phyloP scores from a whole-genome alignment of 1,284 basidiomycete genomes.

The Pascua sp. region DNA sequence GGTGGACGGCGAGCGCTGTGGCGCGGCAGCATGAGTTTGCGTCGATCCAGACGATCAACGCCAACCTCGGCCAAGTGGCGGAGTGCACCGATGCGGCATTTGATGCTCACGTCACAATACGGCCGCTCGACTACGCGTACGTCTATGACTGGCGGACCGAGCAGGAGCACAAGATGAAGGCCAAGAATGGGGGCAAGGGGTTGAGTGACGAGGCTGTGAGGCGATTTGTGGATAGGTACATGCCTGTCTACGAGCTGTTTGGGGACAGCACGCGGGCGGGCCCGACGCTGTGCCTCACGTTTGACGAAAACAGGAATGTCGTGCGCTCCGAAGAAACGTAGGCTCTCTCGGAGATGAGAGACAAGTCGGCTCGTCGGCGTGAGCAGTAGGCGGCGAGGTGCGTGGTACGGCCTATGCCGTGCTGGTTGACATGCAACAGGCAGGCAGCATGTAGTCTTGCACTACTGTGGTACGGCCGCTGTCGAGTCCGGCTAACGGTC shows the following conservation, averaged over 20 bases:
- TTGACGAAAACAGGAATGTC: too few relatives aligned
- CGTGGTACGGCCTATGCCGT: too few relatives aligned
- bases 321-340: too few relatives aligned
- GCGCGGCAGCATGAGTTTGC: conserved; percentile 22
- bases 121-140: conserved; percentile 22
- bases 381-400: too few relatives aligned
- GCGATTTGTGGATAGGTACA: conserved; percentile 55
- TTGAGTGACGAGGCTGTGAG: conserved; percentile 80
- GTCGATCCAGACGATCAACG: conserved; percentile 27
- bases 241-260: conserved; percentile 38
- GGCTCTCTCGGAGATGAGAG: too few relatives aligned
- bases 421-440: too few relatives aligned
- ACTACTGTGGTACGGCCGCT: too few relatives aligned
- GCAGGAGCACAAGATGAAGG: conserved; percentile 85
- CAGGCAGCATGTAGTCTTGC: too few relatives aligned
- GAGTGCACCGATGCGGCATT: conserved; percentile 14
- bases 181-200: conserved; percentile 71
- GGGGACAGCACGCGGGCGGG: background rate
- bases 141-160: conserved; percentile 67
- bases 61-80: conserved; percentile 26
- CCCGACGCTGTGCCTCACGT: background rate
- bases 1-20: conserved; percentile 27
- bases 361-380: too few relatives aligned
- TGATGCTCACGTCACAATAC: conserved; percentile 29
- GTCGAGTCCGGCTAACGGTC: too few relatives aligned